Percentiles rank a stretch among this genome's conserved stretches.
phyloP scores from a whole-genome alignment of 2,329 filamentous ascomycete genomes.

The Fusarium pseudograminearum region DNA sequence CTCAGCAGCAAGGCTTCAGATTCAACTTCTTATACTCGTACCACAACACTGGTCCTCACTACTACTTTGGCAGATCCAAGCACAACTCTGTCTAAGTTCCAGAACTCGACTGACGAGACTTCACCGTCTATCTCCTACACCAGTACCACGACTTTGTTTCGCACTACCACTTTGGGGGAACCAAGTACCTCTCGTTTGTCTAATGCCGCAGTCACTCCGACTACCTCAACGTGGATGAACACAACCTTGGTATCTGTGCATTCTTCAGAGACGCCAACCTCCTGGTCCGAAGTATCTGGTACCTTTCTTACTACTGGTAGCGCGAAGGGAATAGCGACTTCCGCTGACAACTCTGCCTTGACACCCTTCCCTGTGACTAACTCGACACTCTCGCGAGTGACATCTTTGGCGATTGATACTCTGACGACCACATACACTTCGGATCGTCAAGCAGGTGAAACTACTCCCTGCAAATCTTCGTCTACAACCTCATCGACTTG shows the following conservation, averaged over 20 bases:
- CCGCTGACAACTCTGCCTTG: constrained; percentile 13
- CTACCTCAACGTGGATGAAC: constrained; percentile 33
- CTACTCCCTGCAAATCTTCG: constrained; percentile 30
- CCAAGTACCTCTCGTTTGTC: constrained; percentile 37
- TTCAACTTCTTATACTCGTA: constrained; percentile 14
- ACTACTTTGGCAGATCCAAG: constrained; percentile 13
- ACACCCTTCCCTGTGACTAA: constrained; percentile 27
- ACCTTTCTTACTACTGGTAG: constrained; percentile 7
- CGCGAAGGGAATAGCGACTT: constrained; percentile 25
- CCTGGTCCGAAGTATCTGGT: neutral
- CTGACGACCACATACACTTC: constrained; percentile 21
- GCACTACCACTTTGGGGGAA: constrained; percentile 7
- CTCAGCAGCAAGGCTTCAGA: constrained; percentile 23
- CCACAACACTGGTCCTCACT: constrained; percentile 18
- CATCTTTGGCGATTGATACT: constrained; percentile 16
- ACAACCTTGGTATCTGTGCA: constrained; percentile 20
- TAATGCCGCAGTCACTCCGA: constrained; percentile 18
- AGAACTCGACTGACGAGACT: constrained; percentile 30
- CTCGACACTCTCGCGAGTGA: constrained; percentile 28
- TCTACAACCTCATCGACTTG: constrained; percentile 30
- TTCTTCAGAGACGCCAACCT: constrained; percentile 22
- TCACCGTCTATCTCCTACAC: constrained; percentile 14
- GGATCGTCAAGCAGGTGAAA: constrained; percentile 4
- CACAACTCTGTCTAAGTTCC: constrained; percentile 13
- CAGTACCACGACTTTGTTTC: constrained; percentile 19